A percentile compares a stretch with the other conserved stretches of the same genome.
These are phyloP conservation scores for Allium sativum DNA, from an alignment of 106 monocot genomes.

Conservation along the genomic window DNA sequence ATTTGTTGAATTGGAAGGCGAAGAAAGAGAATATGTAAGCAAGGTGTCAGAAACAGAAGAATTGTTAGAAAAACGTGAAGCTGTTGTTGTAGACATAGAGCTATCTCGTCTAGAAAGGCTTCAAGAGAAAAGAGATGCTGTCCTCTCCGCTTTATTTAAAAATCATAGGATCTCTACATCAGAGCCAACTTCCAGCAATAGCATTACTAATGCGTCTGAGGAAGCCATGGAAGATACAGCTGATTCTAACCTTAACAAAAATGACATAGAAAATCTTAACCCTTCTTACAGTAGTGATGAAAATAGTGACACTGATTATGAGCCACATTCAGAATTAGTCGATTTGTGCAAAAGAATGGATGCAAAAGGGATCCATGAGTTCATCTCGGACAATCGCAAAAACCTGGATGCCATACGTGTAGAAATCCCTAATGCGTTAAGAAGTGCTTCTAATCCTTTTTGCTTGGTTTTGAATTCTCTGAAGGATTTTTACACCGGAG, in stretches of 20 bases:
- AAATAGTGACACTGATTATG: slow-evolving; percentile 18
- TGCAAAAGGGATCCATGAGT: slow-evolving; percentile 65
- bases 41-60: slow-evolving; percentile 40
- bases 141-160: slow-evolving; percentile 43
- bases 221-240: slow-evolving; percentile 21
- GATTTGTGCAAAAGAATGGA: slow-evolving; percentile 74
- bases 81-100: slow-evolving; percentile 64
- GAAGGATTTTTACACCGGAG: slow-evolving; percentile 75
- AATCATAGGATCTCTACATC: slow-evolving; percentile 18
- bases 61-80: slow-evolving; percentile 52
- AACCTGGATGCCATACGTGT: slow-evolving; percentile 73
- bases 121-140: slow-evolving; percentile 70
- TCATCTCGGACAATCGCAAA: slow-evolving; percentile 86
- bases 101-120: slow-evolving; percentile 57
- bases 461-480: slow-evolving; percentile 56
- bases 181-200: slow-evolving; percentile 2
- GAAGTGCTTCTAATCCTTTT: slow-evolving; percentile 43
- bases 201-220: slow-evolving; percentile 13
- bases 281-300: slow-evolving; percentile 20
- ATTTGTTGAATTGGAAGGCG: slow-evolving; percentile 51
- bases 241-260: slow-evolving; percentile 17
- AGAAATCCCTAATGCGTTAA: slow-evolving; percentile 67
- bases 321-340: slow-evolving; percentile 28
- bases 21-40: slow-evolving; percentile 54
- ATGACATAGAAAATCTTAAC: slow-evolving; percentile 14